Conservation (phyloP, 352 stramenopile genomes). For the Globisporangium rhizosaccharum region DNA sequence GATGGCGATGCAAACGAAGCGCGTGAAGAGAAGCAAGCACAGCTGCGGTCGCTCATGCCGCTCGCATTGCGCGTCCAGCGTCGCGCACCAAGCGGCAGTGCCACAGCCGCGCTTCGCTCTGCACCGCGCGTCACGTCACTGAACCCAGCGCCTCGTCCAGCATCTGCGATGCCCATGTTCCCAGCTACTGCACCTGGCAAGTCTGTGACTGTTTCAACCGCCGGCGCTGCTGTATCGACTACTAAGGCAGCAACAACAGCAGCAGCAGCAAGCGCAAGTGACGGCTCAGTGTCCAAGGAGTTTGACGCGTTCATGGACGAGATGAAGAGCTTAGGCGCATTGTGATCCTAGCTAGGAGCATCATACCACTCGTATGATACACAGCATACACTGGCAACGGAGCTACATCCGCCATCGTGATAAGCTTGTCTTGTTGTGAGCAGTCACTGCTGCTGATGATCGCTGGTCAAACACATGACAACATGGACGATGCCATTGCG, state of each 20-base stretch:
- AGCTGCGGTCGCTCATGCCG: slow-evolving; percentile 53
- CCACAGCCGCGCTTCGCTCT: background rate
- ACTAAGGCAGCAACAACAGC: too few relatives aligned
- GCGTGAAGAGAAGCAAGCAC: slow-evolving; percentile 32
- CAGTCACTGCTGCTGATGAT: too few relatives aligned
- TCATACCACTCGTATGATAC: too few relatives aligned
- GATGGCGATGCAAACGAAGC: slow-evolving; percentile 10
- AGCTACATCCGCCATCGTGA: too few relatives aligned
- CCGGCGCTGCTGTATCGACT: background rate
- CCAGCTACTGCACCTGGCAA: slow-evolving; percentile 2
- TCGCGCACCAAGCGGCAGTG: slow-evolving; percentile 10
- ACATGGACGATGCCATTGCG: too few relatives aligned
- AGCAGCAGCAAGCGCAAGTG: background rate
- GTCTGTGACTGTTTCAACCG: too few relatives aligned
- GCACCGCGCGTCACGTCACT: slow-evolving; percentile 14
- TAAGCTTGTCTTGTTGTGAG: too few relatives aligned
- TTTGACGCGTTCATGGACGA: slow-evolving; percentile 77
- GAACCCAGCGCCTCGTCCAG: slow-evolving; percentile 16
- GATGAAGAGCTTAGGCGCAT: slow-evolving; percentile 24
- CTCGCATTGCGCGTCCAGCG: slow-evolving; percentile 56
- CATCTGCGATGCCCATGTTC: slow-evolving; percentile 6
- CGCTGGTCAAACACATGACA: too few relatives aligned
- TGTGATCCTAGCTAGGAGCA: slow-evolving; percentile 1
- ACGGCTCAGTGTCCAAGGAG: slow-evolving; percentile 37
- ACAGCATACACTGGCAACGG: too few relatives aligned